phyloP scores from a whole-genome alignment of 768 basidiomycete genomes.

The Boletellus sp. region DNA sequence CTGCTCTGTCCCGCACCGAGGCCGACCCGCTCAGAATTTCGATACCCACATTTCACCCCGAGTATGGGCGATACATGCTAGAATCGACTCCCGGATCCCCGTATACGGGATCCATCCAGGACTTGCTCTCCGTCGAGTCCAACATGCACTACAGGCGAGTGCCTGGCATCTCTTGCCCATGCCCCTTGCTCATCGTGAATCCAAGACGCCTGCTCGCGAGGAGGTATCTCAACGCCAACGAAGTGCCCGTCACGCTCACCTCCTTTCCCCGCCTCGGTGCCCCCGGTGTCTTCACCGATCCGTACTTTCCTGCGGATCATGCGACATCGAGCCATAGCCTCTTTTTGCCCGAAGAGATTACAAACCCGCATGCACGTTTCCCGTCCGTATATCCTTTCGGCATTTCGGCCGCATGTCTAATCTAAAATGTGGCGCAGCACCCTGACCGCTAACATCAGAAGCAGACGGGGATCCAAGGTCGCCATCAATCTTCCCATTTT shows the following conservation, averaged over 20 bases:
- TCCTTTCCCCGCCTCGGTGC: slow-evolving; percentile 93
- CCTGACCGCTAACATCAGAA: slow-evolving; percentile 93
- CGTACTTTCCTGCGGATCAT: slow-evolving; percentile 67
- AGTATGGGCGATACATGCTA: slow-evolving; percentile 98
- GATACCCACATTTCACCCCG: slow-evolving; percentile 92
- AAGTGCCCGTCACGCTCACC: slow-evolving; percentile 89
- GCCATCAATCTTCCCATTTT: slow-evolving; percentile 93
- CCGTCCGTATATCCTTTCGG: slow-evolving; percentile 61
- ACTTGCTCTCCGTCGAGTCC: slow-evolving; percentile 83
- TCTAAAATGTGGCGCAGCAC: slow-evolving; percentile 55
- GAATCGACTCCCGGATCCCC: slow-evolving; percentile 97
- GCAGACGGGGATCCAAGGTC: slow-evolving; percentile 87
- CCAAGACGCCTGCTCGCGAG: slow-evolving; percentile 78
- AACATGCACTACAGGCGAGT: slow-evolving; percentile 91
- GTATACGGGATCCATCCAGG: slow-evolving; percentile 82
- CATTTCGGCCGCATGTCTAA: not conserved
- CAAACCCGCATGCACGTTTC: slow-evolving; percentile 96
- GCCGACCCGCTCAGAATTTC: slow-evolving; percentile 44
- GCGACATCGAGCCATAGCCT: slow-evolving; percentile 89
- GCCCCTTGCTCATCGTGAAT: slow-evolving; percentile 6
- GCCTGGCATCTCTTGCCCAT: not conserved
- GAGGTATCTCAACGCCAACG: slow-evolving; percentile 76
- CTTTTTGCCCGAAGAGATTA: slow-evolving; percentile 93
- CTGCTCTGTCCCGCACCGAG: not conserved
- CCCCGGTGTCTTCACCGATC: slow-evolving; percentile 89